Conservation (phyloP, 2,329 filamentous ascomycete species). For the Pleoardoris graminearum region DNA sequence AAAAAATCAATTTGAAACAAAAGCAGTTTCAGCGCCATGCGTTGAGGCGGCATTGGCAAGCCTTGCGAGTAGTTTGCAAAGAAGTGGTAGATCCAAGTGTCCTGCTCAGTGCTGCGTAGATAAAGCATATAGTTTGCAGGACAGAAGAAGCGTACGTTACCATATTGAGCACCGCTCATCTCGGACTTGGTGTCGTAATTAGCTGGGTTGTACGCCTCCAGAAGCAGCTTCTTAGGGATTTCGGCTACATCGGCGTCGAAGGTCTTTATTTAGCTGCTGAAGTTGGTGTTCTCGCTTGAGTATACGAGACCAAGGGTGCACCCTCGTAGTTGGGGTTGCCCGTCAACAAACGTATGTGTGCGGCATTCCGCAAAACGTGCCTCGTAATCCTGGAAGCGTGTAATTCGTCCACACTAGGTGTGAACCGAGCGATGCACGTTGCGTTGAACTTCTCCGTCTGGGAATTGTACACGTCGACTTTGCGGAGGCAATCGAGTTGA, state of each 20-base stretch:
- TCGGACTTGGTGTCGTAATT: constrained; percentile 46
- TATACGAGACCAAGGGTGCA: constrained; percentile 32
- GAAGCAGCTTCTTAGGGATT: constrained; percentile 40
- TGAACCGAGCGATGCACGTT: constrained; percentile 29
- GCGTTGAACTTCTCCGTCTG: constrained; percentile 32
- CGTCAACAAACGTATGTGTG: constrained; percentile 30
- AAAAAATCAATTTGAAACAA: too few relatives aligned
- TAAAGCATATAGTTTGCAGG: constrained; percentile 42
- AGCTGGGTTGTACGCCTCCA: constrained; percentile 41
- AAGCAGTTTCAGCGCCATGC: constrained; percentile 50
- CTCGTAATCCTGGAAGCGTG: constrained; percentile 26
- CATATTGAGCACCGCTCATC: constrained; percentile 49
- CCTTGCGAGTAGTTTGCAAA: constrained; percentile 50
- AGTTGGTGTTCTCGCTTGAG: constrained; percentile 35
- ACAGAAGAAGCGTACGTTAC: constrained; percentile 54
- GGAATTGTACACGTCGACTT: constrained; percentile 27
- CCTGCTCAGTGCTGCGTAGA: constrained; percentile 43
- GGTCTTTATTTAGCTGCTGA: constrained; percentile 51
- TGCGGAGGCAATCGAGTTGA: constrained; percentile 26
- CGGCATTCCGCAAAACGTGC: constrained; percentile 28
- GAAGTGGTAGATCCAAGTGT: constrained; percentile 52
- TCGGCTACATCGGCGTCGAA: constrained; percentile 49
- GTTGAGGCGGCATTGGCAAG: constrained; percentile 44
- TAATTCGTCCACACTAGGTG: constrained; percentile 27
- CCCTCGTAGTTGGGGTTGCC: constrained; percentile 35